phyloP scores from a whole-genome alignment of 2,329 filamentous ascomycete species.

The Claviceps sp. region DNA sequence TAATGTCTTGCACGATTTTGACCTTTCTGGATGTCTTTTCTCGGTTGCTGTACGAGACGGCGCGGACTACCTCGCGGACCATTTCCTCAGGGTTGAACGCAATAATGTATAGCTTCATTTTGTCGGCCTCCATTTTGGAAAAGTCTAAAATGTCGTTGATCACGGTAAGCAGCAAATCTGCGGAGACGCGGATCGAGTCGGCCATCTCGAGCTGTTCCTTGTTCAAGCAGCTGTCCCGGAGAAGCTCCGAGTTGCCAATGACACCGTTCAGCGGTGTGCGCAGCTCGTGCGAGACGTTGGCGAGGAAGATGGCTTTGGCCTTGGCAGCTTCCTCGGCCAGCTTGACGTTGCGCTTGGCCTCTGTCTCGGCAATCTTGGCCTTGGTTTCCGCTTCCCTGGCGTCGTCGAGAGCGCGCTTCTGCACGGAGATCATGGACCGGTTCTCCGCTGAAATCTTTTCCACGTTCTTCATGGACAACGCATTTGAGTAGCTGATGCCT shows the following conservation, averaged over 20 bases:
- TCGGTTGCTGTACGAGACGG: constrained; percentile 51
- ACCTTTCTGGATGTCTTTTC: constrained; percentile 51
- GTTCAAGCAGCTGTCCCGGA: constrained; percentile 62
- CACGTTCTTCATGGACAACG: constrained; percentile 53
- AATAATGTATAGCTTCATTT: constrained; percentile 67
- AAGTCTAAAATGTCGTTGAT: constrained; percentile 97
- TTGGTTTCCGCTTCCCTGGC: constrained; percentile 62
- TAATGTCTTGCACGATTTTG: constrained; percentile 56
- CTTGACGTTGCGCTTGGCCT: constrained; percentile 66
- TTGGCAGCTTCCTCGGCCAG: constrained; percentile 73
- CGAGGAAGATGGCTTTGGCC: constrained; percentile 69
- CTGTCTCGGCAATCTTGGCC: constrained; percentile 62
- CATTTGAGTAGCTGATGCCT: constrained; percentile 57
- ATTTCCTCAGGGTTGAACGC: constrained; percentile 55
- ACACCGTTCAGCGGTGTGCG: constrained; percentile 77
- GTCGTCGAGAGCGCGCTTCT: constrained; percentile 60
- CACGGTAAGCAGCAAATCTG: constrained; percentile 72
- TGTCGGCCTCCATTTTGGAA: constrained; percentile 82
- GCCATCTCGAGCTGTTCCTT: constrained; percentile 73
- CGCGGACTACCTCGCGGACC: constrained; percentile 52
- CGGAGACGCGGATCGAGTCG: constrained; percentile 75
- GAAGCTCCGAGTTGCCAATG: constrained; percentile 75
- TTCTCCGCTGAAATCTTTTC: constrained; percentile 71
- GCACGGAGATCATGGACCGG: constrained; percentile 62
- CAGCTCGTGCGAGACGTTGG: constrained; percentile 70